Percentiles rank a stretch among this genome's conserved stretches.
Conservation (phyloP, 768 basidiomycete species). For the Fomitopsis serialis region DNA sequence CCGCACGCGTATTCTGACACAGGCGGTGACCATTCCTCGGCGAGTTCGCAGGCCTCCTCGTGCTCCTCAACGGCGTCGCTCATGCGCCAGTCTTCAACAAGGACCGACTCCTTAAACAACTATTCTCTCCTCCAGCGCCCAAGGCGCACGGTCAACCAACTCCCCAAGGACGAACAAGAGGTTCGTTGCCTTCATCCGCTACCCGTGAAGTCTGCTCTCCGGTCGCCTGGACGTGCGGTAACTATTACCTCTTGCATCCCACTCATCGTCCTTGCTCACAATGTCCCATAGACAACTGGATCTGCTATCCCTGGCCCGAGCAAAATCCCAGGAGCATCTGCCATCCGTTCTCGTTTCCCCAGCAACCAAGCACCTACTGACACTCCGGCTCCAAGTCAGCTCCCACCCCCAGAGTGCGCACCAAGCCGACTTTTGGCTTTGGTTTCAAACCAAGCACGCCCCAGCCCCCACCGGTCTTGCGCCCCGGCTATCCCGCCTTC, state of each 20-base stretch:
- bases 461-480: background rate
- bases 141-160: too few relatives aligned
- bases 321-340: too few relatives aligned
- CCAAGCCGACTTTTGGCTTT: background rate
- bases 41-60: background rate
- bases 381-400: background rate
- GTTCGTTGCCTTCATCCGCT: too few relatives aligned
- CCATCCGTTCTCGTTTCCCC: background rate
- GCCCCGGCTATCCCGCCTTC: background rate
- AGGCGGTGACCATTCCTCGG: background rate
- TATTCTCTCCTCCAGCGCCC: background rate
- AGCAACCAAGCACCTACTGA: too few relatives aligned
- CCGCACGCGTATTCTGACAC: background rate
- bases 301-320: too few relatives aligned
- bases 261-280: too few relatives aligned
- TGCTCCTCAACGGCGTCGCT: background rate
- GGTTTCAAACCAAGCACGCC: slow-evolving; percentile 12
- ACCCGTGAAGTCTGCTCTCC: too few relatives aligned
- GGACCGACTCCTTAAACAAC: background rate
- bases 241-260: too few relatives aligned
- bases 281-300: too few relatives aligned
- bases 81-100: background rate
- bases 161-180: too few relatives aligned
- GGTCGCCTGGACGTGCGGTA: too few relatives aligned
- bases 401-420: background rate